Evolutionary conservation across 2,329 filamentous ascomycete genomes (phyloP), one percentile per base, ranked within the genome.

Genomic region (Talaromyces sp.): DNA sequence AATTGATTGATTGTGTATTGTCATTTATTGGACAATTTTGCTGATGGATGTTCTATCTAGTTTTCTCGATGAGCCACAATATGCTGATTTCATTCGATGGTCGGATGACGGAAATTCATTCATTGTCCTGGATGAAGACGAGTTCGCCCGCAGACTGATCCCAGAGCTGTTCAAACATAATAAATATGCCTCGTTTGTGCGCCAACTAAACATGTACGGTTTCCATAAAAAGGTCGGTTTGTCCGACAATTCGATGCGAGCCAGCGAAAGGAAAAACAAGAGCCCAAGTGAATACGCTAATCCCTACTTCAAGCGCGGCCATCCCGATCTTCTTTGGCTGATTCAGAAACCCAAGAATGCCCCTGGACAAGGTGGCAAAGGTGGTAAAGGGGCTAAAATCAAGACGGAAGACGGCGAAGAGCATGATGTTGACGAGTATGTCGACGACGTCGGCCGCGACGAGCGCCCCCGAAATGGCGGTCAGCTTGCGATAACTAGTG

Each of bases 221-320:
- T 85, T 84, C 59, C 82, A 85, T 66, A 85, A 85, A 67, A 88
- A 89, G 41, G 89, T 94, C 3, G 89, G 89, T 3, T 81, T 99
- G 17, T 96, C 92, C 3, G 94, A 99, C 74, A 97, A 97, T 70
- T 97, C 92, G 0, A 95, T 99, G 89, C 89, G 94, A 64, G 92
- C 95, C 5, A 97, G 92, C 70, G 94, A 97, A 76, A 87, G 92
- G 61, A 96, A 97, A 73, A 93, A 93, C 71, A 99, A 99, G 77
- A 96, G 91, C 59, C 94, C 94, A 0, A 97, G 92, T 81, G 94
- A 97, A 79, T 99, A 99, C 73, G 92, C 89, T 65, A 97, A 99
- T 72, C 91, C 91, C 9, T 99, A 92, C 76, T 99, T 99, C 76
- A 89, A 91, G 66, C 89, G 91, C 46, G 93, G 92, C 4, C 88